Percentiles rank a stretch among this genome's conserved stretches.
phyloP scores from a whole-genome alignment of 2,329 filamentous ascomycete genomes.

The Didymella pomorum region DNA sequence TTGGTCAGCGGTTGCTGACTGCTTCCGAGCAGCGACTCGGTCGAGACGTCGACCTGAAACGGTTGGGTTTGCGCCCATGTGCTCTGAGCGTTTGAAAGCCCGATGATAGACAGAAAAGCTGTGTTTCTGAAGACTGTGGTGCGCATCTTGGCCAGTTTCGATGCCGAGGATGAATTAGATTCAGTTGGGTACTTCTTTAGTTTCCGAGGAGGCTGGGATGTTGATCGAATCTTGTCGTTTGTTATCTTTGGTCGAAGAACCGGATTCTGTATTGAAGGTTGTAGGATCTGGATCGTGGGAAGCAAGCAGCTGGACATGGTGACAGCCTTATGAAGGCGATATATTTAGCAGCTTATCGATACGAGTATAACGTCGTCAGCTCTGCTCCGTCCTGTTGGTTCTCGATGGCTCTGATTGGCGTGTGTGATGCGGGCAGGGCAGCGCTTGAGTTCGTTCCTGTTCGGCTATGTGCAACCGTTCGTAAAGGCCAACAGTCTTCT shows the following conservation, averaged over 20 bases:
- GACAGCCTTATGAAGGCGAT: not conserved
- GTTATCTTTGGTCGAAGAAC: constrained; percentile 4
- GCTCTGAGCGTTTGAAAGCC: constrained; percentile 18
- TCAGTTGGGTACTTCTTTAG: constrained; percentile 1
- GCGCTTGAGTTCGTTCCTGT: constrained; percentile 10
- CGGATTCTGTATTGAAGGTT: constrained; percentile 12
- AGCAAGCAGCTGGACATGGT: constrained; percentile 15
- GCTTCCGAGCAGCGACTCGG: constrained; percentile 16
- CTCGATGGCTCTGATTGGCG: constrained; percentile 6
- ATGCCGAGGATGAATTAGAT: not conserved
- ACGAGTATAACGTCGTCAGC: constrained; percentile 11
- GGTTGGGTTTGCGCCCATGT: constrained; percentile 25
- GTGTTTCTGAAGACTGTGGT: constrained; percentile 16
- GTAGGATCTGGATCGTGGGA: constrained; percentile 14
- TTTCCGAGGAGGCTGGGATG: not conserved
- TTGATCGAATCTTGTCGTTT: not conserved
- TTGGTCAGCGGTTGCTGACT: constrained; percentile 15
- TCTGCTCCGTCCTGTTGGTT: not conserved
- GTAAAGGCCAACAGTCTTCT: not conserved
- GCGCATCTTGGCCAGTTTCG: constrained; percentile 23
- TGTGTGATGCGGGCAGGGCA: not conserved
- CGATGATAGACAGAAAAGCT: constrained; percentile 26
- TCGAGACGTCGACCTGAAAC: constrained; percentile 25
- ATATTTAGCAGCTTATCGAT: constrained; percentile 10
- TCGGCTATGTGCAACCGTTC: not conserved